Conservation (phyloP, 345 rosid species). For the Nephelium lappaceum region DNA sequence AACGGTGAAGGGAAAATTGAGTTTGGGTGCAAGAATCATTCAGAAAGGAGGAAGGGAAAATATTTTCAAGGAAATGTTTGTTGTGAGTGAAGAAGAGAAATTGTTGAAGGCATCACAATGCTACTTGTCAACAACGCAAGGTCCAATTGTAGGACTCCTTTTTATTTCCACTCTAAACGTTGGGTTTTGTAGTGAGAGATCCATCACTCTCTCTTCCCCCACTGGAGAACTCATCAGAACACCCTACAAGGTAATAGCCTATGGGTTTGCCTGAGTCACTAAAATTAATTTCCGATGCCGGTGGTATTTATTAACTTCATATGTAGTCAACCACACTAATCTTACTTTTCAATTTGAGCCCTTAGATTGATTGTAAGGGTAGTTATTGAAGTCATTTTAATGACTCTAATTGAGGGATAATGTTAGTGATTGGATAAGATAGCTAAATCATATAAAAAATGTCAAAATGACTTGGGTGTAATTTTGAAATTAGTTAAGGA, state of each 20-base stretch:
- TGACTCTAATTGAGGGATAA: too few species aligned
- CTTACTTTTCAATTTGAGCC: too few species aligned
- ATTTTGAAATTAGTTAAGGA: too few species aligned
- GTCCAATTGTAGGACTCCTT: conserved; percentile 53
- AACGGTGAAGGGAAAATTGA: conserved; percentile 47
- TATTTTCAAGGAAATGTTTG: conserved; percentile 45
- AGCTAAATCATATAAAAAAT: too few species aligned
- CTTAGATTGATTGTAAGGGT: too few species aligned
- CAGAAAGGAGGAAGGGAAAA: conserved; percentile 44
- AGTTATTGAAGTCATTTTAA: too few species aligned
- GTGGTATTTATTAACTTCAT: too few species aligned
- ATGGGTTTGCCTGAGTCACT: too few species aligned
- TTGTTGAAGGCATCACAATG: conserved; percentile 55
- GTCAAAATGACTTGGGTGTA: too few species aligned
- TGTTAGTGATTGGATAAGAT: too few species aligned
- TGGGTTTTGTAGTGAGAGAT: conserved; percentile 43
- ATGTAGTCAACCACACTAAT: too few species aligned
- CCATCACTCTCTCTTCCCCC: conserved; percentile 27
- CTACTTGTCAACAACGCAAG: conserved; percentile 43
- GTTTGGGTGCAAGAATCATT: conserved; percentile 41
- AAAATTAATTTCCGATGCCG: too few species aligned
- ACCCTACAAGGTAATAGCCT: conserved; percentile 35
- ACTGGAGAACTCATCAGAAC: conserved; percentile 20
- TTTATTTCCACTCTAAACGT: conserved; percentile 41
- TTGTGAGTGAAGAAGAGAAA: conserved; percentile 35